Base-by-base conservation (phyloP, 202 grass and related monocot species). In the Brachypodium distachyon region DNA sequence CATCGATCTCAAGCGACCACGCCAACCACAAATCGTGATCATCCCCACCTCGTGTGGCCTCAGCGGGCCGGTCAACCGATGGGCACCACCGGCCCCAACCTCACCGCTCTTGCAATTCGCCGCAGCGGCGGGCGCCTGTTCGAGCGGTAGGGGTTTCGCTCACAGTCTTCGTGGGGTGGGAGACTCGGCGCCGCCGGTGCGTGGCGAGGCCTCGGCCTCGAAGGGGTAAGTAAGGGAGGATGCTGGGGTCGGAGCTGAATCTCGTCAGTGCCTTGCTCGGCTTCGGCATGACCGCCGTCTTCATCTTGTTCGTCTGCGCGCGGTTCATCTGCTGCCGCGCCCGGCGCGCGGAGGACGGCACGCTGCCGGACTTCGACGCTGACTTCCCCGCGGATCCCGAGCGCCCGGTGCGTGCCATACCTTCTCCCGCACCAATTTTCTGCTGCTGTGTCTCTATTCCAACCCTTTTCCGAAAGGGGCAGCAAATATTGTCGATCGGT, bases 221-320 rank as follows among this genome's bases (percentile, higher is more conserved):
- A 23, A 14, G 36, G 68, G 52, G 9, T 4, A 12, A n/a, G n/a
- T n/a, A n/a, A n/a, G 10, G 22, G 71, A 59, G 5, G 52, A 58
- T 74, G 81, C 43, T 90, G 14, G 93, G 80, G 57, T 85, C 87
- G 58, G 90, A 79, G 59, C 57, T 90, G 79, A 97, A 97, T 81
- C 70, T 91, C 8, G 74, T 91, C 44, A 93, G 90, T 67, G 85
- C 93, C 13, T 85, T 78, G 70, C 85, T 97, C 42, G 93, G 93
- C 46, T 93, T 97, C 58, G 88, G 86, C 43, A 97, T 94, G 86
- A 97, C 86, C 69, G 82, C 86, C n/a, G 86, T 70, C 73, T 92
- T 97, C 84, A 65, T 86, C 55, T 72, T 74, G 46, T 90, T 94
- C 67, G 81, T 92, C 19, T 97, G 90, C 31, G 75, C 84, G 16